These are phyloP conservation scores for Iris pallida DNA, from an alignment of 116 monocot genomes.

Conservation along the genomic window DNA sequence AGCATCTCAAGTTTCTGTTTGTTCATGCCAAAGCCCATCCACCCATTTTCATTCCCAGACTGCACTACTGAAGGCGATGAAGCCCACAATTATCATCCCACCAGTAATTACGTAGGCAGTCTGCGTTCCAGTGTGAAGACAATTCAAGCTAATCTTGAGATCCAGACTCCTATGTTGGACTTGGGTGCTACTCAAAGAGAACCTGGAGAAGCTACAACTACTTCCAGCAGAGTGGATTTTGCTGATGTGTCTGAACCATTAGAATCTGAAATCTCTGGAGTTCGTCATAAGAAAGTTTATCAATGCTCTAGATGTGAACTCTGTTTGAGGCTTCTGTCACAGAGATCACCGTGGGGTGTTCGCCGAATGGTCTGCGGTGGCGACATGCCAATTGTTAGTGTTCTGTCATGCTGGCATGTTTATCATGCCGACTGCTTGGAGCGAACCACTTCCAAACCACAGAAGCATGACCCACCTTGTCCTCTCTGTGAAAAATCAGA, in stretches of 20 bases:
- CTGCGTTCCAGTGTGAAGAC: conserved; percentile 7
- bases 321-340: conserved; percentile 45
- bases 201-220: conserved; percentile 14
- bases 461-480: conserved; percentile 49
- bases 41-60: too few relatives aligned
- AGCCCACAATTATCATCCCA: conserved; percentile 1
- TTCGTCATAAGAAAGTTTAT: too few relatives aligned
- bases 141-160: not conserved
- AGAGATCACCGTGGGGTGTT: conserved; percentile 62
- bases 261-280: conserved; percentile 1
- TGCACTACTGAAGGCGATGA: conserved; percentile 11
- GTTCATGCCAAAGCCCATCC: too few relatives aligned
- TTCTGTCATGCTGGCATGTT: conserved; percentile 56
- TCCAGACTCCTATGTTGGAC: conserved; percentile 16
- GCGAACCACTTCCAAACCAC: conserved; percentile 28
- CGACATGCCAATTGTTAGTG: conserved; percentile 51
- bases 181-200: conserved; percentile 6
- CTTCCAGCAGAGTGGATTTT: conserved; percentile 28
- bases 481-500: conserved; percentile 41
- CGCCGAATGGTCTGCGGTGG: conserved; percentile 39
- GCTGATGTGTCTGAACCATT: conserved; percentile 24
- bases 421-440: conserved; percentile 71
- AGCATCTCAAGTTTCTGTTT: too few relatives aligned
- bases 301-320: conserved; percentile 36
- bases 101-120: conserved; percentile 5